Evolutionary conservation across 2,329 filamentous ascomycete genomes (phyloP), one percentile per base, ranked within the genome.

Genomic region (Alternaria panax): DNA sequence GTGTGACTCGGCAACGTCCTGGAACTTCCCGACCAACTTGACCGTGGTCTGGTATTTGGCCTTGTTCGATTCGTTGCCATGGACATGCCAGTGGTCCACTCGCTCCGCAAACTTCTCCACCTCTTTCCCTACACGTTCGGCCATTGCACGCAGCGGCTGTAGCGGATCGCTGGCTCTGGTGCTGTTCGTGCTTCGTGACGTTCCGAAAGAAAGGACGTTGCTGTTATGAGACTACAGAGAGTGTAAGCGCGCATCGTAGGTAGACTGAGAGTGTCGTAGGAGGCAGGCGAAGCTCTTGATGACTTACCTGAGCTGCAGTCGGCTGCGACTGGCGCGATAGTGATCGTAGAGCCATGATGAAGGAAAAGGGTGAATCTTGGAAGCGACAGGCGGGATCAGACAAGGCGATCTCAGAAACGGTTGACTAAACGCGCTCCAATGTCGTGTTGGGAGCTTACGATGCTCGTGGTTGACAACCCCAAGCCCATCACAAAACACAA

Each of bases 41-140:
- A 78, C 63, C 4, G 75, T 78, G 8, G 67, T 66, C 25, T 83
- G 78, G 77, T 92, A 94, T 66, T 82, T 82, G 59, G 87, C 84
- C 18, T 66, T 63, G 2, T 60, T 62, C 22, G 61, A 69, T 8
- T 73, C 70, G 25, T 69, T 72, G 16, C 71, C 71, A 14, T 72
- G 69, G 4, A 67, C 71, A 36, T 77, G 69, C 77, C 93, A 94
- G 54, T 88, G 85, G 79, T 97, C 93, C 22, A 97, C 85, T 51
- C 87, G 87, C 73, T 91, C 90, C 36, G 93, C 93, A 74, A 97
- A 97, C 43, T 88, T 85, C 79, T 97, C 92, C 59, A 96, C 92
- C 78, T 97, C 92, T 62, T 89, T 87, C 51, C 91, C 90, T 30
- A 92, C 88, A 42, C 86, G 85, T 66, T 92, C 86, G 60, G 87